phyloP scores from a whole-genome alignment of 2,329 filamentous ascomycete species.

The Aspergillus transmontanensis region DNA sequence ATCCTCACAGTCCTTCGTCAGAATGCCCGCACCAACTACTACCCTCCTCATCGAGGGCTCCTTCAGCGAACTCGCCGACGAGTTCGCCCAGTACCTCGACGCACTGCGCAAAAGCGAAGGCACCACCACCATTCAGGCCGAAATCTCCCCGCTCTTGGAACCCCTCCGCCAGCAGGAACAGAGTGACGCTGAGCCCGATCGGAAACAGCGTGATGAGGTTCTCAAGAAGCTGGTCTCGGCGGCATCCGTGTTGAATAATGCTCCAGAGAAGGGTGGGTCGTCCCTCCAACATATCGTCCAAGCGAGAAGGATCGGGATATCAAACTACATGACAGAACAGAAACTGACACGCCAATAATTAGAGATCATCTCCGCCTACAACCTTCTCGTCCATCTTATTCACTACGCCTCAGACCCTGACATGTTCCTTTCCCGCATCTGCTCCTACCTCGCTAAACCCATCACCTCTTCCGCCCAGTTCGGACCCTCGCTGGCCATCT shows the following conservation, averaged over 20 bases:
- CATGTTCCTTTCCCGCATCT: conserved; percentile 84
- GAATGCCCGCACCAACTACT: conserved; percentile 63
- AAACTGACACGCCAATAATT: conserved; percentile 19
- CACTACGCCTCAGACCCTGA: conserved; percentile 82
- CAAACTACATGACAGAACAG: conserved; percentile 15
- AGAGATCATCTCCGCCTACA: conserved; percentile 95
- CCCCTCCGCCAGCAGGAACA: conserved; percentile 57
- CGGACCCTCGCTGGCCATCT: conserved; percentile 82
- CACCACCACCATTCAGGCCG: conserved; percentile 57
- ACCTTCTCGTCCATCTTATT: conserved; percentile 92
- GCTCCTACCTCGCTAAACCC: conserved; percentile 84
- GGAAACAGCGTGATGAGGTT: conserved; percentile 74
- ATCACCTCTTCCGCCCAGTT: conserved; percentile 83
- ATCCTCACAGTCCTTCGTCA: conserved; percentile 15
- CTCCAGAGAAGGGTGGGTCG: conserved; percentile 76
- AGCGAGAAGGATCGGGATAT: conserved; percentile 7
- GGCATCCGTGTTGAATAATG: conserved; percentile 74
- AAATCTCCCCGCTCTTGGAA: conserved; percentile 70
- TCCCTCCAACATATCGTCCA: neutral
- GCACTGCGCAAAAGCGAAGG: conserved; percentile 70
- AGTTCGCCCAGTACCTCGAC: conserved; percentile 94
- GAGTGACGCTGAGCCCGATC: conserved; percentile 55
- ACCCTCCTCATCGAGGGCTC: conserved; percentile 81
- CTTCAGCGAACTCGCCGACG: conserved; percentile 89
- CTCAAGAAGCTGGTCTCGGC: conserved; percentile 87